Evolutionary conservation across 2,329 filamentous ascomycete species (phyloP), one percentile per base, ranked within the genome.

Genomic region (Didymella arachidicola): DNA sequence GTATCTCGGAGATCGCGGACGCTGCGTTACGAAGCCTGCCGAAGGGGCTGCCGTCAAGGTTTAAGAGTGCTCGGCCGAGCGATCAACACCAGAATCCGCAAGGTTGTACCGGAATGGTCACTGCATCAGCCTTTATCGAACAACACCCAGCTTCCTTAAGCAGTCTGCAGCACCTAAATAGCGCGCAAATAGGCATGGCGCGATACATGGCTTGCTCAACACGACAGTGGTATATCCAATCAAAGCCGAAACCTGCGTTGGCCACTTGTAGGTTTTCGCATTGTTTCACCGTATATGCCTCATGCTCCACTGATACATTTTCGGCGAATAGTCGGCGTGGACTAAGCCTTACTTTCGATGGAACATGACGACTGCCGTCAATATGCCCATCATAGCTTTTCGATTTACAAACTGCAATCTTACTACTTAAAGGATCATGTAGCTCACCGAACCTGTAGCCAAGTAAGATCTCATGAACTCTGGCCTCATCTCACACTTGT

Each of bases 311-410:
- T 29, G 38, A 51, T 43, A 48, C 43, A 18, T 19, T 25, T 48
- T 57, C 55, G 55, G 55, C 32, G 48, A 53, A 52, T 29, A 30
- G 4, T 57, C 55, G 48, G 48, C 14, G 38, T 53, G 43, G 43
- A 43, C 14, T 22, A n/a, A 10, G 25, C 18, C 7, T 14, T 12
- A 19, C 49, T 38, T 46, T 47, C 48, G 48, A 57, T 39, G 48
- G 16, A 38, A 26, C 22, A 44, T 48, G 42, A 53, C 43, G 43
- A 48, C 38, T 30, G n/a, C 12, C 11, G 22, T 42, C 11, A 12
- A 29, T 12, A 25, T 18, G 19, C 12, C 12, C 1, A 45, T 50
- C 2, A n/a, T 16, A 26, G 19, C 27, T 43, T 19, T 44, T 43
- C 7, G 16, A 26, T 30, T 11, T 12, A 29, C 16, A 14, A n/a